These are phyloP conservation scores for Silene vulgaris DNA, from an alignment of 179 eudicot genomes.

Conservation along the genomic window DNA sequence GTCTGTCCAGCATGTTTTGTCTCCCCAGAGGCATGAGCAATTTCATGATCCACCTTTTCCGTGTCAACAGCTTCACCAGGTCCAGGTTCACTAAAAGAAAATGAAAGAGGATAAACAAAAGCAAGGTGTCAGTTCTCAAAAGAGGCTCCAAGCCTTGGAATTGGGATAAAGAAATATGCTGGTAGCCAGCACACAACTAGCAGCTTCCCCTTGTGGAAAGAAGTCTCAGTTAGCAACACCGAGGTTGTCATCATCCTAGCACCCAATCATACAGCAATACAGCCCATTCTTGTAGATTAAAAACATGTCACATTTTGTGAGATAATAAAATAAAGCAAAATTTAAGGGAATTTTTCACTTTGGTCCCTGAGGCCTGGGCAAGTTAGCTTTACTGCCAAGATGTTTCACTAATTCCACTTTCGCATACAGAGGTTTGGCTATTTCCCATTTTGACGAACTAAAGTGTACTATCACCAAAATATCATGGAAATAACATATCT, in stretches of 20 bases:
- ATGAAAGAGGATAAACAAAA: slow-evolving; percentile 14
- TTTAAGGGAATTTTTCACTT: not conserved
- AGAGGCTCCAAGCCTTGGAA: not conserved
- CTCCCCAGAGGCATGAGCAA: slow-evolving; percentile 33
- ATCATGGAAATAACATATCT: not conserved
- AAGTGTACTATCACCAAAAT: not conserved
- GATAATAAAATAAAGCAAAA: not conserved
- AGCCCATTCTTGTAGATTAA: not conserved
- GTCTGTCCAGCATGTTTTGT: slow-evolving; percentile 33
- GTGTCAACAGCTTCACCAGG: slow-evolving; percentile 40
- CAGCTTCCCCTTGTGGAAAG: not conserved
- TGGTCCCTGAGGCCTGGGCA: not conserved
- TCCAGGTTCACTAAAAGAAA: slow-evolving; percentile 38
- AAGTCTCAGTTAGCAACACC: not conserved
- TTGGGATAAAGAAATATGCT: not conserved
- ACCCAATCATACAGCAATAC: not conserved
- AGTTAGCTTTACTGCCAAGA: not conserved
- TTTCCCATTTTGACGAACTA: not conserved
- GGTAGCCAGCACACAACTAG: not conserved
- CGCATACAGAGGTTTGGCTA: not conserved
- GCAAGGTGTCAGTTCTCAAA: not conserved
- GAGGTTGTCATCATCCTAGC: not conserved
- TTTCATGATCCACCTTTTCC: slow-evolving; percentile 37
- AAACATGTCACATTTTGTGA: not conserved
- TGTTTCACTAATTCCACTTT: slow-evolving; percentile 4